Base-by-base conservation (phyloP, 192 early-diverging fungal genomes). In the Umbelopsis ramanniana region DNA sequence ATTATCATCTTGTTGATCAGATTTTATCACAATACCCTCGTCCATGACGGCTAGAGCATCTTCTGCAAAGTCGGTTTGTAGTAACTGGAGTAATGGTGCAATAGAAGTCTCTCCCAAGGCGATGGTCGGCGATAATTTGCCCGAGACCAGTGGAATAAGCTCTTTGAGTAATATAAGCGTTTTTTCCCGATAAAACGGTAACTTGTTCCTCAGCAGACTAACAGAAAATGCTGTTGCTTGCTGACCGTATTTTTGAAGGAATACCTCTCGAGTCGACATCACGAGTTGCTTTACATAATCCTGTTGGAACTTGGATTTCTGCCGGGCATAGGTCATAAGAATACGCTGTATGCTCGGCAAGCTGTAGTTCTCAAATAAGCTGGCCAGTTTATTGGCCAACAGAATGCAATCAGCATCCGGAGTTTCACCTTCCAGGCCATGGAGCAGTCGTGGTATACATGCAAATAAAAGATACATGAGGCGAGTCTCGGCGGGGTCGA, bases 281-380 rank as follows among this genome's bases (percentile, higher is more conserved):
- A 89, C 80, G n/a, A 92, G 76, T 52, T 94, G 89, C 46, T 83
- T 72, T n/a, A 93, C 76, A 72, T 92, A 96, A 71, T 95, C 92
- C n/a, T 91, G 86, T 68, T 88, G 82, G 63, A 79, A 78, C 47
- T 92, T 79, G 71, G 91, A 89, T 17, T 86, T 79, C 70, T 89
- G 83, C 71, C 89, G 91, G 5, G 86, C 74, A 69, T 89, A 93
- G 0, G 89, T 82, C 2, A 46, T 74, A 35, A 94, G 68, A 29
- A 95, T 68, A 21, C 85, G 76, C 4, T 78, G 73, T 19, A 95
- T 74, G 22, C 83, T 83, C 9, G 68, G 50, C 24, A 85, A 76
- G 2, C 83, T 78, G 50, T 85, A 74, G 11, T 77, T 70, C 46
- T 90, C 88, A 22, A 85, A 82, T 50, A 89, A 70, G 6, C 73